Evolutionary conservation across 2,329 filamentous ascomycete species (phyloP), one percentile per base, ranked within the genome.

Genomic region (Botrytis pseudocinerea): DNA sequence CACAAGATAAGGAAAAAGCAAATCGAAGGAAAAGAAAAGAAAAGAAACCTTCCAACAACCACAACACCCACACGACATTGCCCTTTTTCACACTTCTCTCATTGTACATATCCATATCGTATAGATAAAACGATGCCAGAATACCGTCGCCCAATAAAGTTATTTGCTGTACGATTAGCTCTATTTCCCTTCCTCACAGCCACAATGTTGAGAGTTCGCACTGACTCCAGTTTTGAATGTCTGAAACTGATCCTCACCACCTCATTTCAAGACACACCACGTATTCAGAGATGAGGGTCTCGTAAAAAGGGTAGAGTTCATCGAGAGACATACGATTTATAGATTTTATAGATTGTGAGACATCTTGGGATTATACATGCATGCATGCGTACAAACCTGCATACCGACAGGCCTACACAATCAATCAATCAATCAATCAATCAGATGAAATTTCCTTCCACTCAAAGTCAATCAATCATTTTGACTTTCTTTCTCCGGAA

Each of bases 141-240:
- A 14, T 22, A n/a, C 22, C 1, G 48, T 54, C 38, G 12, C 16
- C 38, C 61, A 63, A 28, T 44, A n/a, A 44, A 2, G 4, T 12
- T 10, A 63, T 42, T 28, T 42, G 25, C 61, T 44, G 25, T 44
- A 44, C 61, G 61, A 20, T 9, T 28, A 28, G n/a, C 38, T 42
- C 25, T 6, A 10, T 20, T 20, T 42, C 14, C 22, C n/a, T 44
- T 63, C 18, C 25, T 63, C 63, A 65, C 63, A 65, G 63, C 63
- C 63, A 65, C 63, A 65, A 48, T 44, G 25, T 42, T 63, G 35
- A 63, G 38, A 63, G 16, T n/a, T 64, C n/a, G 44, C 63, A 38
- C 51, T 38, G 63, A 20, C 22, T 57, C 18, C n/a, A 32, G 28
- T 57, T 18, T 28, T 16, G 51, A 10, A 38, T 32, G 48, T 59